phyloP scores from a whole-genome alignment of 1,284 basidiomycete genomes.

The Lentinula novae-zelandiae region DNA sequence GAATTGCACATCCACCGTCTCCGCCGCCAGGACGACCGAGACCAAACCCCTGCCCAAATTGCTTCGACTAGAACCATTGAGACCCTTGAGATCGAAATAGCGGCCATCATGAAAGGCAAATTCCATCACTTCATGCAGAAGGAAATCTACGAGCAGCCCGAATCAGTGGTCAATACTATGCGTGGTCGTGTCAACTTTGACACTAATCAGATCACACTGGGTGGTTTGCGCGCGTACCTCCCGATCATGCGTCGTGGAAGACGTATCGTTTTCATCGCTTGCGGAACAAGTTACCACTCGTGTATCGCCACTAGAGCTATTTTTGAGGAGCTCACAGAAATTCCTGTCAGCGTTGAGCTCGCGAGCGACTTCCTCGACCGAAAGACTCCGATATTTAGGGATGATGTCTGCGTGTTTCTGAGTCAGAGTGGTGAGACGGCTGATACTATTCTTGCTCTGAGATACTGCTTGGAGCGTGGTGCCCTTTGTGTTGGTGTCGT shows the following conservation, averaged over 20 bases:
- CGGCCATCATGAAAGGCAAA: slow-evolving; percentile 99
- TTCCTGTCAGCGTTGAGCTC: slow-evolving; percentile 95
- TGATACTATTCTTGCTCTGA: slow-evolving; percentile 94
- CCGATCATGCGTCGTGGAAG: slow-evolving; percentile 94
- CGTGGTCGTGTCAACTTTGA: slow-evolving; percentile 99
- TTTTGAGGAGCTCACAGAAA: slow-evolving; percentile 99
- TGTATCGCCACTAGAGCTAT: slow-evolving; percentile 97
- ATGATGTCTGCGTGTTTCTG: slow-evolving; percentile 96
- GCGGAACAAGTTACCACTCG: slow-evolving; percentile 98
- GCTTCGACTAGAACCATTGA: slow-evolving; percentile 94
- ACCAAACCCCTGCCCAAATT: slow-evolving; percentile 49
- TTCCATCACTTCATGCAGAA: slow-evolving; percentile 99
- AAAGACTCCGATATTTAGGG: slow-evolving; percentile 99
- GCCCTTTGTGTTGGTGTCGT: slow-evolving; percentile 96
- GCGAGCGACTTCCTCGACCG: slow-evolving; percentile 99
- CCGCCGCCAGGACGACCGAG: slow-evolving; percentile 79
- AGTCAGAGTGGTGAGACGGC: slow-evolving; percentile 99
- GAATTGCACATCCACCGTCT: slow-evolving; percentile 99
- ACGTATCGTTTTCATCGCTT: slow-evolving; percentile 95
- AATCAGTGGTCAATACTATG: slow-evolving; percentile 99
- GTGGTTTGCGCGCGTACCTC: slow-evolving; percentile 93
- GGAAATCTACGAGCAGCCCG: slow-evolving; percentile 99
- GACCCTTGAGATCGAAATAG: slow-evolving; percentile 97
- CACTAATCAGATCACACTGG: slow-evolving; percentile 86
- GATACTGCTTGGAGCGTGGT: slow-evolving; percentile 96